Evolutionary conservation across 2,329 filamentous ascomycete species (phyloP), one percentile per base, ranked within the genome.

Genomic region (Phyllachora maydis): DNA sequence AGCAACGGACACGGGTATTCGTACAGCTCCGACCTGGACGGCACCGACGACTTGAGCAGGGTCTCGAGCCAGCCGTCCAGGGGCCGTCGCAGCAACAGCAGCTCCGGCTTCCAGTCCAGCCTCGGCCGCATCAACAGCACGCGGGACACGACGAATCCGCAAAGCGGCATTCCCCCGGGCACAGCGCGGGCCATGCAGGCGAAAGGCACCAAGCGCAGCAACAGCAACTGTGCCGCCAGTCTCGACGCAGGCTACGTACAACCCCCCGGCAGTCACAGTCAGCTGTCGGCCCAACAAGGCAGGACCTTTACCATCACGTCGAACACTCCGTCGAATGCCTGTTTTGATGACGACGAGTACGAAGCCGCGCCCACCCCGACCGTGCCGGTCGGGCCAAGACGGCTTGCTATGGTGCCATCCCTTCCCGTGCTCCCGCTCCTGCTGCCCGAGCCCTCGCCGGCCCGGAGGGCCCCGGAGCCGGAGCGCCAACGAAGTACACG

Each of bases 321-420:
- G 22, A 34, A 33, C n/a, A 27, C 30, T 7, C 34, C 30, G 11
- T 46, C 54, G 27, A 55, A 52, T 32, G 50, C 47, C 27, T 56
- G 58, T 32, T 47, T 59, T 32, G 40, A 33, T 32, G 47, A 61
- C 37, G 54, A 60, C 35, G 65, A 74, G 36, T 69, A 73, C 47
- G 76, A 88, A 41, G 76, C 81, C 24, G 83, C 82, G 14, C 83
- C 85, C 9, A 85, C 74, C 18, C 85, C 85, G 4, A 83, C 70
- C 14, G 60, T 93, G 17, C 81, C 79, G 16, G 73, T 62, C 23
- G 83, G 83, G 4, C 79, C 83, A 27, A 67, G 81, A 14, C 41
- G 43, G 24, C 39, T 49, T 19, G 39, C 38, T 17, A 38, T 41
- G 30, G 41, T 37, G 8, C 46, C 43, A 13, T 45, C 42, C n/a